Evolutionary conservation across 2,329 filamentous ascomycete species (phyloP).

Genomic region (Colletotrichum spinosum): DNA sequence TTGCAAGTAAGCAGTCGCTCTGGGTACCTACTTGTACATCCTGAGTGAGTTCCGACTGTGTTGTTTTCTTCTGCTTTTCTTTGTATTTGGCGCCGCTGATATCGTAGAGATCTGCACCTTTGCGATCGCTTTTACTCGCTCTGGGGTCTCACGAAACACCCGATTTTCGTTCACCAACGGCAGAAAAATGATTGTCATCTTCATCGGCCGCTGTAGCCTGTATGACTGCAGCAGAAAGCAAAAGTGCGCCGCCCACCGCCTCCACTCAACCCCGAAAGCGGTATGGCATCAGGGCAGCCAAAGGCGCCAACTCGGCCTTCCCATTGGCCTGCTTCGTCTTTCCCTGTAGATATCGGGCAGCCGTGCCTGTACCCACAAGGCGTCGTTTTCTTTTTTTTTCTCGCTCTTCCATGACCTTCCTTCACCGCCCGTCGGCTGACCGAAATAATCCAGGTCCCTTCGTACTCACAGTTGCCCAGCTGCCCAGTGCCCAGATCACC

Average conservation of each 20-base stretch:
- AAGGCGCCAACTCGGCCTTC: neutral
- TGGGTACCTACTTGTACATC: no score
- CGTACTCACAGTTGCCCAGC: no score
- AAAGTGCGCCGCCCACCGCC: slow-evolving; percentile 32
- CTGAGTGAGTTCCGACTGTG: no score
- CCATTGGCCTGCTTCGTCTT: slow-evolving; percentile 1
- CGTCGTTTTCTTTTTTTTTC: neutral
- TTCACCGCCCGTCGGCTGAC: slow-evolving; percentile 20
- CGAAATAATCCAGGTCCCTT: neutral
- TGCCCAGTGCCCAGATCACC: no score
- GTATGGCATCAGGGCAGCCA: slow-evolving; percentile 36
- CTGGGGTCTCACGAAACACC: no score
- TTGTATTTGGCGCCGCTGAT: no score
- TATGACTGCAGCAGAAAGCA: slow-evolving; percentile 31
- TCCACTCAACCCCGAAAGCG: slow-evolving; percentile 31
- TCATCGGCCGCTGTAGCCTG: slow-evolving; percentile 10
- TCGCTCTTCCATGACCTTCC: neutral
- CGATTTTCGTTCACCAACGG: no score
- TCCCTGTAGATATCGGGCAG: slow-evolving; percentile 9
- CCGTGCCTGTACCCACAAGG: slow-evolving; percentile 11
- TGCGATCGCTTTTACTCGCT: no score
- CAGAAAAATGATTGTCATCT: no score
- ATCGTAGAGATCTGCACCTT: no score
- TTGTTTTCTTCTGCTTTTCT: no score
- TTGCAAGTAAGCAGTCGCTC: no score